Evolutionary conservation across 2,329 filamentous ascomycete genomes (phyloP), one percentile per base, ranked within the genome.

Genomic region (Botrytis sinoallii): DNA sequence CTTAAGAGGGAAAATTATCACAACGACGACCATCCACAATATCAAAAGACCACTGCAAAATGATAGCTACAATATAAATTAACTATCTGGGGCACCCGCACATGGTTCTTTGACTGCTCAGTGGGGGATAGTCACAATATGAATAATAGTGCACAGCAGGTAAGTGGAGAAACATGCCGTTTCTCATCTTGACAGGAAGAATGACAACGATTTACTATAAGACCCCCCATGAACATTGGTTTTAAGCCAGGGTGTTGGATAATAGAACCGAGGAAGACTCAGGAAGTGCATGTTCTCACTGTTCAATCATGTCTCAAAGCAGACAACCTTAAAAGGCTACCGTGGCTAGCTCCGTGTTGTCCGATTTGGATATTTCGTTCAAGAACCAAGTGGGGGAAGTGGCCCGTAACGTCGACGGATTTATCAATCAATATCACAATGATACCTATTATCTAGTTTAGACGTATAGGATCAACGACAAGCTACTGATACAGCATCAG

Each of bases 71-170:
- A 46, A 46, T 65, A 65, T 32, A 55, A 42, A 65, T 55, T 29
- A 55, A 40, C 14, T 40, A 55, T 68, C 65, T 55, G 65, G 65
- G 65, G 65, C 65, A 55, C 65, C 65, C 65, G 65, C 65, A 68
- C n/a, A 18, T 38, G 44, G 32, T 12, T 12, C 18, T n/a, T 12
- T 67, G 32, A 68, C 25, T 29, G 18, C 25, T n/a, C 46, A 55
- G 46, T 6, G 46, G 65, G 65, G 65, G 65, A 68, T 32, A 29
- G 46, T 40, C 65, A 55, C 46, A 42, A 10, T 29, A 32, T 68
- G 25, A 38, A 68, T 22, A 40, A 52, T 55, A 35, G 35, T 40
- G 10, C 38, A 67, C 65, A 40, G 35, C 46, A 52, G 46, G 35
- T 22, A 38, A 29, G 66, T 68, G 66, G 66, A 68, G 66, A 68